Evolutionary conservation across 257 asterid species (phyloP).

Genomic region (Mitragyna speciosa): DNA sequence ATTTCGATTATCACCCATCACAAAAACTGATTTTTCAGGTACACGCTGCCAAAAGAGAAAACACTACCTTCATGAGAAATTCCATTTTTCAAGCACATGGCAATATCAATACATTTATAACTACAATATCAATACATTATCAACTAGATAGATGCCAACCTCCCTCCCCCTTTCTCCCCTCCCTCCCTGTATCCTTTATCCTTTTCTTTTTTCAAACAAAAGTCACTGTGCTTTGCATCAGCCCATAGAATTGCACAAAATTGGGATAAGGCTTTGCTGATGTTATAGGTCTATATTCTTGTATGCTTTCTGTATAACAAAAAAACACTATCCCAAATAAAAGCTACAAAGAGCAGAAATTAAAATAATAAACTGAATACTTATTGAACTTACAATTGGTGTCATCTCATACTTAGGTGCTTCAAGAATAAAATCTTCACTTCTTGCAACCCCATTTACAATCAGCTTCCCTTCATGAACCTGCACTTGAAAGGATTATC

Average conservation of each 20-base stretch:
- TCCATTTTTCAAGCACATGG: neutral
- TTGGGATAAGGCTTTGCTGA: neutral
- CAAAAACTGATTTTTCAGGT: constrained; percentile 75
- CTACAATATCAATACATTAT: neutral
- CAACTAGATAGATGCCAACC: neutral
- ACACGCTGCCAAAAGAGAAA: constrained; percentile 55
- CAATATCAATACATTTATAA: neutral
- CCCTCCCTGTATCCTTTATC: neutral
- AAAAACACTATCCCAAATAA: neutral
- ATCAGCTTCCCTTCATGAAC: constrained; percentile 85
- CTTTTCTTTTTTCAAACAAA: neutral
- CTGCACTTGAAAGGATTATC: constrained; percentile 42
- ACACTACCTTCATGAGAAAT: constrained; percentile 11
- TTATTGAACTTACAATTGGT: constrained; percentile 52
- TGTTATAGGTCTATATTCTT: neutral
- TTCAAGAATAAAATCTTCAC: constrained; percentile 73
- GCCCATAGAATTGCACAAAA: neutral
- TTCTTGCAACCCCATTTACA: constrained; percentile 78
- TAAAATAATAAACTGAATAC: neutral
- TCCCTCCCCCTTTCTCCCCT: neutral
- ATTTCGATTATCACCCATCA: constrained; percentile 95
- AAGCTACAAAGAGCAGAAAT: neutral
- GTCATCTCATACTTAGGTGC: constrained; percentile 86
- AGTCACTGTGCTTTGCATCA: neutral
- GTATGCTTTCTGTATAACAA: neutral